A percentile compares a stretch with the other conserved stretches of the same genome.
phyloP scores from a whole-genome alignment of 768 basidiomycete genomes.

The Gautieria morchelliformis region DNA sequence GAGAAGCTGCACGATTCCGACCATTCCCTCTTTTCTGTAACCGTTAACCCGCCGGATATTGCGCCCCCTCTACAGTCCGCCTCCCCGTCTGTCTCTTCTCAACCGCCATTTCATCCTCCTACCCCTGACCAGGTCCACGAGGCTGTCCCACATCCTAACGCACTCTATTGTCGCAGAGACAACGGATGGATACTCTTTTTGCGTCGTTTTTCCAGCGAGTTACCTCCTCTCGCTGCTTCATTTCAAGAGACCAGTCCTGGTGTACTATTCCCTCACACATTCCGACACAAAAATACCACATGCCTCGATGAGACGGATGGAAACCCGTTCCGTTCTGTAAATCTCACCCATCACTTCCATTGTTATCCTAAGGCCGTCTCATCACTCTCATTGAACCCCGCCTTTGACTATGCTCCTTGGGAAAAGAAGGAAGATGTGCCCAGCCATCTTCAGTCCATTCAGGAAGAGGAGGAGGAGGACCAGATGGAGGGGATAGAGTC shows the following conservation, averaged over 20 bases:
- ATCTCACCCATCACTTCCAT: constrained; percentile 78
- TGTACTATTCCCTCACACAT: constrained; percentile 45
- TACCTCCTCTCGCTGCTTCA: constrained; percentile 51
- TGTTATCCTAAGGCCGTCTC: constrained; percentile 62
- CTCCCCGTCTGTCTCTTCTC: constrained; percentile 15
- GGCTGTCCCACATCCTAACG: constrained; percentile 71
- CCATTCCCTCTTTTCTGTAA: constrained; percentile 61
- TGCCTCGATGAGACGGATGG: constrained; percentile 44
- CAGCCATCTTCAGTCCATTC: not conserved
- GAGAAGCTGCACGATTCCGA: constrained; percentile 63
- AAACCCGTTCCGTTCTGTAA: constrained; percentile 34
- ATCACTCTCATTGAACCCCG: constrained; percentile 54
- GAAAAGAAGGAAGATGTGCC: constrained; percentile 28
- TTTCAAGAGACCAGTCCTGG: constrained; percentile 32
- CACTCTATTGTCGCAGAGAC: constrained; percentile 74
- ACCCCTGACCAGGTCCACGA: constrained; percentile 56
- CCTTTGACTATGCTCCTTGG: constrained; percentile 51
- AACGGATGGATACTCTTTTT: constrained; percentile 74
- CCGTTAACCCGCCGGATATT: constrained; percentile 26
- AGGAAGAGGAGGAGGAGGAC: constrained; percentile 46
- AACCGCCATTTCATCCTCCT: constrained; percentile 28
- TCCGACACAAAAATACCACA: constrained; percentile 36
- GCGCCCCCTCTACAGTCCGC: constrained; percentile 16
- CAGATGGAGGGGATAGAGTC: constrained; percentile 38
- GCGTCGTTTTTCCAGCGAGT: constrained; percentile 54